Evolutionary conservation across 371 early-diverging fungal species (phyloP).

Genomic region (Cokeromyces recurvatus): DNA sequence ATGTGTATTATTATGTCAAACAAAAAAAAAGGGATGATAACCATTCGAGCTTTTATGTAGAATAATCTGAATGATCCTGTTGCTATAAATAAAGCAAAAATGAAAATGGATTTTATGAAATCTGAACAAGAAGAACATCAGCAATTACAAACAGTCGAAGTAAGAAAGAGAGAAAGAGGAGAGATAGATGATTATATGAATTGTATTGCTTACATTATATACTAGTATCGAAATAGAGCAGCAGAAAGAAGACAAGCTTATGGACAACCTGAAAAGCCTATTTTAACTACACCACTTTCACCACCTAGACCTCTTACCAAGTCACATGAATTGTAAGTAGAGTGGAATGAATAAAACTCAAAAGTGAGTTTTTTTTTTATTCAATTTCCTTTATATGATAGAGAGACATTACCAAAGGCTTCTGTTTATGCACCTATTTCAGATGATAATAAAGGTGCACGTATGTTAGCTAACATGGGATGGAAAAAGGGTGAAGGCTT

Average conservation of each 20-base stretch:
- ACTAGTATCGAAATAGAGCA: slow-evolving; percentile 61
- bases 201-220: too few relatives aligned
- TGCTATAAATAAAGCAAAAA: slow-evolving; percentile 27
- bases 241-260: slow-evolving; percentile 65
- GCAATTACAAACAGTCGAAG: slow-evolving; percentile 22
- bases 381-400: neutral
- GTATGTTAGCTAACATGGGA: slow-evolving; percentile 40
- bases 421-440: slow-evolving; percentile 27
- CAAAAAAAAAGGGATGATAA: neutral
- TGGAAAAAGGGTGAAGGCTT: slow-evolving; percentile 45
- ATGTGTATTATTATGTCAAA: too few relatives aligned
- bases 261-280: slow-evolving; percentile 54
- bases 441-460: slow-evolving; percentile 39
- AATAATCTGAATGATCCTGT: slow-evolving; percentile 32
- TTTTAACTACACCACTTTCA: slow-evolving; percentile 15
- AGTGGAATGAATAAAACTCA: too few relatives aligned
- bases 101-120: slow-evolving; percentile 22
- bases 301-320: slow-evolving; percentile 4
- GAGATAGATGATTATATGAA: too few relatives aligned
- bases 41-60: slow-evolving; percentile 9
- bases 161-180: slow-evolving; percentile 14
- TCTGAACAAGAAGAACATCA: slow-evolving; percentile 11
- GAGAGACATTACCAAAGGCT: slow-evolving; percentile 12
- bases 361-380: too few relatives aligned
- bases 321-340: slow-evolving; percentile 11